A percentile compares a stretch with the other conserved stretches of the same genome.
Evolutionary conservation across 2,329 filamentous ascomycete species (phyloP).

Genomic region (Aspergillus aculeatinus): DNA sequence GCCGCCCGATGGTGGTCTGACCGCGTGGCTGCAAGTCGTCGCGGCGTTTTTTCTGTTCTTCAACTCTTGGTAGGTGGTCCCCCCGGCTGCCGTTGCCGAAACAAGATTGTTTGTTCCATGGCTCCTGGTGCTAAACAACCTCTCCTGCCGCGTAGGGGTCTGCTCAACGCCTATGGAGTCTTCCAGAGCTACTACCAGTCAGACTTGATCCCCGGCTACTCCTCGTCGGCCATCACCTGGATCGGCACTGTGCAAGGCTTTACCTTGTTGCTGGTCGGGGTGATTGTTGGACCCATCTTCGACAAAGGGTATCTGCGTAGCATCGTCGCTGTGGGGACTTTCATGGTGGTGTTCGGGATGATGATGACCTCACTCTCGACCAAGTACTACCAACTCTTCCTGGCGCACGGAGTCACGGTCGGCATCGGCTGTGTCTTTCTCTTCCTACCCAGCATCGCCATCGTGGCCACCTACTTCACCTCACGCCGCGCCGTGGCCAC

Average conservation of each 20-base stretch:
- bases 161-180: conserved; percentile 17
- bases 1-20: too few relatives aligned
- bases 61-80: too few relatives aligned
- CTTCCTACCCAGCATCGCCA: conserved; percentile 43
- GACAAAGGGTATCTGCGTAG: conserved; percentile 62
- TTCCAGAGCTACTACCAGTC: conserved; percentile 60
- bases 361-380: conserved; percentile 33
- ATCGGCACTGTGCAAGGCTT: conserved; percentile 58
- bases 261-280: conserved; percentile 59
- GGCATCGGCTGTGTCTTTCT: conserved; percentile 52
- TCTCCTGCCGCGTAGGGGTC: too few relatives aligned
- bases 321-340: conserved; percentile 49
- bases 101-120: too few relatives aligned
- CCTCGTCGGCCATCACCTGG: conserved; percentile 57
- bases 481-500: conserved; percentile 49
- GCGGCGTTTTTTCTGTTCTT: too few relatives aligned
- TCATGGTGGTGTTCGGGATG: conserved; percentile 36
- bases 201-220: conserved; percentile 48
- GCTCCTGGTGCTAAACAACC: too few relatives aligned
- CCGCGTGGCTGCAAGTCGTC: too few relatives aligned
- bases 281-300: conserved; percentile 39
- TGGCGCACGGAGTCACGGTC: conserved; percentile 56
- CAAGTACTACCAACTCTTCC: conserved; percentile 57
- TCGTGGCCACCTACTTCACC: conserved; percentile 45
- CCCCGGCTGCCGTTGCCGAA: too few relatives aligned